Evolutionary conservation across 192 early-diverging fungal genomes (phyloP), one percentile per base, ranked within the genome.

Genomic region (Backusella mclennaniae): DNA sequence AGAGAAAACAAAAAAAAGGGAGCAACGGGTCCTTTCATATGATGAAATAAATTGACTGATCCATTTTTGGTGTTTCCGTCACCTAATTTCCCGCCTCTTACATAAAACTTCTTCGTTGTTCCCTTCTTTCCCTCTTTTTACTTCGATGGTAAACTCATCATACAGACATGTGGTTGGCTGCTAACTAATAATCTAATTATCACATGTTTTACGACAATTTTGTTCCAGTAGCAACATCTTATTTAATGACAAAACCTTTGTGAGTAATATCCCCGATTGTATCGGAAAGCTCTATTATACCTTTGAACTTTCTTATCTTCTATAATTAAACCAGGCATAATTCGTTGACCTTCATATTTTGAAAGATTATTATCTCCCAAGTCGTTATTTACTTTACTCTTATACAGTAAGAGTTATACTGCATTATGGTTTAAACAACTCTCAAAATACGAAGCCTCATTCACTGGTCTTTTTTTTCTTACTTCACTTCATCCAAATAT

Each of bases 11-110:
- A 41, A 69, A 69, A 69, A 69, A 69, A 69, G 67, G 67, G 67
- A 69, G 67, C 36, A 69, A 69, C 67, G 67, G 67, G 67, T 69
- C 67, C 36, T 38, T 69, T 69, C 67, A 69, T 69, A 69, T 69
- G 35, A 69, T 59, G 53, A 49, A 59, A 59, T 39, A 69, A 69
- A 38, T 69, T 38, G 67, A 41, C 36, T 35, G n/a, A 35, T 36
- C 67, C 35, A 69, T 69, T 38, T 69, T 69, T 69, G 68, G 68
- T 39, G 38, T 69, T 69, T 69, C 38, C 38, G 21, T 41, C 68
- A 69, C 26, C 39, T 11, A 63, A 63, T 69, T 69, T 69, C 68
- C 68, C 68, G 68, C n/a, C 35, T 38, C 68, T 69, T 69, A 69
- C 68, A 35, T 69, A 69, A 69, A 67, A 67, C 35, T 35, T 67